Conservation (phyloP, 73 alveolate species). For the Durusdinium trenchii region DNA sequence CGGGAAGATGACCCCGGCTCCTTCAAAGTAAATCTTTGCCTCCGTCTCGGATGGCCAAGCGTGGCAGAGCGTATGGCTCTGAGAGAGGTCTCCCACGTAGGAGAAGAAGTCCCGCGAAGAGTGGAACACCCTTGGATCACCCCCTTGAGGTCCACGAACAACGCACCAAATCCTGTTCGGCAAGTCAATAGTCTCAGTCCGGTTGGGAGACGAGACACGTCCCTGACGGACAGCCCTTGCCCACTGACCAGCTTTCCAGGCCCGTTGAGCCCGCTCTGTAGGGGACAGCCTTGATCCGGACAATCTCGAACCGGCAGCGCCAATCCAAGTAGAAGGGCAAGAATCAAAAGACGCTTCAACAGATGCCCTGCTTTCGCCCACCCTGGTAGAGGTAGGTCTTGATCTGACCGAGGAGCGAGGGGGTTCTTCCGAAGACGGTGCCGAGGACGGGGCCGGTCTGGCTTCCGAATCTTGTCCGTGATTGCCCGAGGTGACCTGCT, state of each 20-base stretch:
- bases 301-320: neutral
- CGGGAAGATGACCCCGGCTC: neutral
- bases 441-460: neutral
- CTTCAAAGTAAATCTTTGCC: neutral
- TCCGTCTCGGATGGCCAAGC: conserved; percentile 10
- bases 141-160: neutral
- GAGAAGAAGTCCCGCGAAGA: neutral
- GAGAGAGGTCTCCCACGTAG: neutral
- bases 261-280: neutral
- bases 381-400: neutral
- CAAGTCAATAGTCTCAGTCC: neutral
- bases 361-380: neutral
- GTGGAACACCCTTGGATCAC: neutral
- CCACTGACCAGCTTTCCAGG: conserved; percentile 32
- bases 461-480: neutral
- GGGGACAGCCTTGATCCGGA: neutral
- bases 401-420: neutral
- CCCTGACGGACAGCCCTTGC: neutral
- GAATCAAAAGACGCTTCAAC: neutral
- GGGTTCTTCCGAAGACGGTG: neutral
- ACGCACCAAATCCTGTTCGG: neutral
- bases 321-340: neutral
- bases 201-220: neutral
- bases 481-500: neutral
- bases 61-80: neutral